Base-by-base conservation (phyloP, 2,329 filamentous ascomycete species). In the Epichloe festucae region DNA sequence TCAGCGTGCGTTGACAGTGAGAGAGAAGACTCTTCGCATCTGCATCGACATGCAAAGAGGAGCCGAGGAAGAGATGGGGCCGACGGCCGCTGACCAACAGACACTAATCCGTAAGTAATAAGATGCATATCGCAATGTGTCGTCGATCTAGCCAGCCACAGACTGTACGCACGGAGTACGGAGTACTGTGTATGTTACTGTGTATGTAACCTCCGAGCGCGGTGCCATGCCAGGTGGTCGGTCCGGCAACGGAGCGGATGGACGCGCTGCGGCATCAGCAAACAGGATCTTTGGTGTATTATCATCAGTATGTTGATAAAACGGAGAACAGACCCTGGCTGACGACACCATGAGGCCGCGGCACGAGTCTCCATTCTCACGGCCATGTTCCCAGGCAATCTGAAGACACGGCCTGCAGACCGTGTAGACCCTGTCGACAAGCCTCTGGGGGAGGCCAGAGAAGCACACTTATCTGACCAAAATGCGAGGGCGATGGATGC, bases 171-270 rank as follows among this genome's bases (percentile, higher is more conserved):
- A 35, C 14, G 27, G 27, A 31, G 27, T 8, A 31, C 27, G 2
- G 27, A 8, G 27, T 8, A 44, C 27, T 31, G 6, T 27, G 6
- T 2, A 27, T 27, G 6, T 27, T 7, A 12, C 39, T 42, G 11
- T 12, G 8, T 4, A 23, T 49, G 7, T 15, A 21, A 38, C 21
- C 47, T 49, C 47, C 47, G 47, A 49, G 39, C 27, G n/a, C 47
- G 47, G 47, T 17, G 6, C 23, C 5, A 19, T 3, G 27, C 27
- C 27, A 11, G 5, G 5, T 19, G 23, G 38, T 42, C 47, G 23
- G 38, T 42, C 47, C 47, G 47, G 47, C 39, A 49, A 49, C 47
- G 47, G 46, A 48, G 46, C 34, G 17, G 44, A 7, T 10, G 31
- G 31, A 31, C 2, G 21, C 23, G 23, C 23, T 27, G 23, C 23